A percentile compares a stretch with the other conserved stretches of the same genome.
Evolutionary conservation across 176 grass and related monocot species (phyloP).

Genomic region (Areca catechu): DNA sequence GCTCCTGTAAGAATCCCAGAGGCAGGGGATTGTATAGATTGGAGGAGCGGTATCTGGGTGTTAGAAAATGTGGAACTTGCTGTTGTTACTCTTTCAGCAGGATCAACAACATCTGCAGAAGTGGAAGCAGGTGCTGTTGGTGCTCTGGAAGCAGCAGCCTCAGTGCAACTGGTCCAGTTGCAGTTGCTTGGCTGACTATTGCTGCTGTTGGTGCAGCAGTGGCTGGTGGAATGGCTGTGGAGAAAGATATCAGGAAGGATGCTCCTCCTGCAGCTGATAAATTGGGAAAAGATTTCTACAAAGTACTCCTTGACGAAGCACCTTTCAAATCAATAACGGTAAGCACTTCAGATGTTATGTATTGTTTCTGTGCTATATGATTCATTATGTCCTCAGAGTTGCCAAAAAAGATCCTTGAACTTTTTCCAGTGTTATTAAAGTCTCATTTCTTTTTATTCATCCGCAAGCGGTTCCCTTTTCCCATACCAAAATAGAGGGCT

Average conservation of each 20-base stretch:
- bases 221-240: constrained; percentile 38
- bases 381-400: too few species aligned
- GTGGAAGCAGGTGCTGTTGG: constrained; percentile 42
- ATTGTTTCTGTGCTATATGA: background rate
- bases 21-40: constrained; percentile 33
- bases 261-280: constrained; percentile 34
- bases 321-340: constrained; percentile 75
- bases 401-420: too few species aligned
- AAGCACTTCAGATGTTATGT: constrained; percentile 10
- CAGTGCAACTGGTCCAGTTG: constrained; percentile 40
- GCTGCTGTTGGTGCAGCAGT: constrained; percentile 49
- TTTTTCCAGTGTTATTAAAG: too few species aligned
- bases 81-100: constrained; percentile 36
- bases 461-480: too few species aligned
- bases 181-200: constrained; percentile 43
- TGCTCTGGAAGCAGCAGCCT: constrained; percentile 29
- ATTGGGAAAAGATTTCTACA: constrained; percentile 59
- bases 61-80: constrained; percentile 71
- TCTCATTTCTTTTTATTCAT: too few species aligned
- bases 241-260: constrained; percentile 58
- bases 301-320: constrained; percentile 61
- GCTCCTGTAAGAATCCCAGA: constrained; percentile 59
- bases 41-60: constrained; percentile 66
- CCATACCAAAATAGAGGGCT: too few species aligned
- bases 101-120: constrained; percentile 41